Conservation (phyloP, 2,329 filamentous ascomycete genomes). For the Albophoma yamanashiensis region DNA sequence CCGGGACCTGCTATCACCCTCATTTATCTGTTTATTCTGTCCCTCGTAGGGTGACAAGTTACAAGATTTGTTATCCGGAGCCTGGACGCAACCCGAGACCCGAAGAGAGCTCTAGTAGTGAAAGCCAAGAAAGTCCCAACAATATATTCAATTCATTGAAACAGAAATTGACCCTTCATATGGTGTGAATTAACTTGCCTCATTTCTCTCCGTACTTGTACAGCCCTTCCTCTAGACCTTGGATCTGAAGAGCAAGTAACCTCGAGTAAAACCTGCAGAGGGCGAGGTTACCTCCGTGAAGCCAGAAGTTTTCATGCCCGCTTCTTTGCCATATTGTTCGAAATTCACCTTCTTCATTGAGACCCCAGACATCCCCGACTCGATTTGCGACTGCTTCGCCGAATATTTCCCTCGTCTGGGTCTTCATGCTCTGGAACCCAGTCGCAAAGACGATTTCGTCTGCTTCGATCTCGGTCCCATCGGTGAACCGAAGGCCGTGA, state of each 20-base stretch:
- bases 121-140: too few relatives aligned
- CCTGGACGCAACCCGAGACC: background rate
- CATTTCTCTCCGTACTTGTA: slow-evolving; percentile 21
- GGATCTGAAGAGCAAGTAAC: slow-evolving; percentile 41
- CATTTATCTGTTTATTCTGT: too few relatives aligned
- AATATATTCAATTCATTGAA: background rate
- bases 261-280: slow-evolving; percentile 51
- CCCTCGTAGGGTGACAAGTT: too few relatives aligned
- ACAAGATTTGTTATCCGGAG: background rate
- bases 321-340: slow-evolving; percentile 47
- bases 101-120: too few relatives aligned
- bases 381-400: slow-evolving; percentile 49
- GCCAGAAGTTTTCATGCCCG: slow-evolving; percentile 56
- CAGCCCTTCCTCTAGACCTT: slow-evolving; percentile 28
- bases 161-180: background rate
- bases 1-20: too few relatives aligned
- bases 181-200: background rate
- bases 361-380: slow-evolving; percentile 50
- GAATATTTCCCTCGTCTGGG: slow-evolving; percentile 48
- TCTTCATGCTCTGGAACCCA: slow-evolving; percentile 59
- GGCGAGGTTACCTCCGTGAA: slow-evolving; percentile 53
- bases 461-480: slow-evolving; percentile 45
- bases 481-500: slow-evolving; percentile 33
- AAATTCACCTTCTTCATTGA: slow-evolving; percentile 46
- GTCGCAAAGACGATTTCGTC: slow-evolving; percentile 56